Evolutionary conservation across 176 grass and related monocot species (phyloP).

Genomic region (Phoenix roebelenii): DNA sequence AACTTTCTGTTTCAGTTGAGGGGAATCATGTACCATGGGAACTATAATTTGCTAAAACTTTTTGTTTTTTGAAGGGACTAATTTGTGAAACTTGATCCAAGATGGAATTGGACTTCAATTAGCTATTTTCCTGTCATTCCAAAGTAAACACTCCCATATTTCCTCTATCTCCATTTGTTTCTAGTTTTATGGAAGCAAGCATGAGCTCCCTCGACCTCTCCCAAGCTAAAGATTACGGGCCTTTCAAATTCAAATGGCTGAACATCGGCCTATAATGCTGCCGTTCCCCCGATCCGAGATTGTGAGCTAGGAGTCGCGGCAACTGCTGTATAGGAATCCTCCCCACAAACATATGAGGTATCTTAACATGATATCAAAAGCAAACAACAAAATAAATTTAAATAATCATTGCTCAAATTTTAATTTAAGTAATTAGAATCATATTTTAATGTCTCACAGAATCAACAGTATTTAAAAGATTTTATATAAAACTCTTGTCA

Average conservation of each 20-base stretch:
- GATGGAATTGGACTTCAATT: constrained; percentile 4
- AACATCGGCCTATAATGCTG: constrained; percentile 18
- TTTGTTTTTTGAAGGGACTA: constrained; percentile 1
- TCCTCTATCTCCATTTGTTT: constrained; percentile 53
- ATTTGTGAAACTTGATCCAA: background rate
- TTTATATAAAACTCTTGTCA: too few relatives aligned
- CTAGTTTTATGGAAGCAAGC: constrained; percentile 34
- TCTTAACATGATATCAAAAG: too few relatives aligned
- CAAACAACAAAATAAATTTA: too few relatives aligned
- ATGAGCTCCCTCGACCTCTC: constrained; percentile 30
- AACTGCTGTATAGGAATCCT: too few relatives aligned
- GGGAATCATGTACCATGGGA: background rate
- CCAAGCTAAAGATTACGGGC: constrained; percentile 45
- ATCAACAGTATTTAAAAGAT: too few relatives aligned
- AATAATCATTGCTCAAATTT: too few relatives aligned
- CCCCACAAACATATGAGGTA: too few relatives aligned
- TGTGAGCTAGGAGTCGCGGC: too few relatives aligned
- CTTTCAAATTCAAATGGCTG: constrained; percentile 37
- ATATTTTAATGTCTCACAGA: too few relatives aligned
- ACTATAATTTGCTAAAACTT: background rate
- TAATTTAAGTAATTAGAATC: too few relatives aligned
- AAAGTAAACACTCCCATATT: constrained; percentile 57
- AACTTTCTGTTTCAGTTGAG: constrained; percentile 29
- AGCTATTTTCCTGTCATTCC: constrained; percentile 39
- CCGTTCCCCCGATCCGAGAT: too few relatives aligned